Base-by-base conservation (phyloP, 768 basidiomycete genomes). In the Leccinum arenicola region DNA sequence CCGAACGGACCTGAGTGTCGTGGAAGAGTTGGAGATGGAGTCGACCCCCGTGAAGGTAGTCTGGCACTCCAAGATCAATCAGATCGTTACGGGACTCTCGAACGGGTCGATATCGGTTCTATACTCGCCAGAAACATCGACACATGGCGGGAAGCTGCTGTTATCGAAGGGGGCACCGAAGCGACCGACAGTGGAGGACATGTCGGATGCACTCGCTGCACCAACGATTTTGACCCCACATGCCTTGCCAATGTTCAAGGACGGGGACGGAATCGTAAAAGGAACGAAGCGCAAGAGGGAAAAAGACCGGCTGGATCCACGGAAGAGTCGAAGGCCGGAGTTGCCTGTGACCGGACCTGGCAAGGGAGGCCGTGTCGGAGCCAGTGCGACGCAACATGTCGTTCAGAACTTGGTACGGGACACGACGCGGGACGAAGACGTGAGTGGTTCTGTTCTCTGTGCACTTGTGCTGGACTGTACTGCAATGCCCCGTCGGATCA, bases 21-120 rank as follows among this genome's bases (percentile, higher is more conserved):
- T 78, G 55, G 88, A 88, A 74, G 79, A 81, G 47, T 65, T 93
- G 48, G 83, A 80, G 57, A 83, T 91, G 66, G 87, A 86, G 48
- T 80, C 87, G 25, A 90, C 87, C 36, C 94, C 97, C 10, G 91
- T 99, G 57, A 90, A 88, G 68, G 91, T 98, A 3, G 75, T 82
- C 27, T 99, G 97, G 97, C 97, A 98, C 77, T 85, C 92, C 6
- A 93, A 91, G 75, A 98, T 99, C 80, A 99, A 99, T 78, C 73
- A 98, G 90, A 91, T 99, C 68, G 78, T 98, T 59, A 82, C 91
- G 40, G 91, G 94, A 3, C 80, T 95, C 50, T 89, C 97, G 15
- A 91, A 86, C 61, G 97, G 97, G 21, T 82, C 88, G 63, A 86
- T 98, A 65, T 84, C 86, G 59, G 93, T 97, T 52, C 79, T 98